Conservation (phyloP, 139 green algal species). For the Ostreobium quekettii region DNA sequence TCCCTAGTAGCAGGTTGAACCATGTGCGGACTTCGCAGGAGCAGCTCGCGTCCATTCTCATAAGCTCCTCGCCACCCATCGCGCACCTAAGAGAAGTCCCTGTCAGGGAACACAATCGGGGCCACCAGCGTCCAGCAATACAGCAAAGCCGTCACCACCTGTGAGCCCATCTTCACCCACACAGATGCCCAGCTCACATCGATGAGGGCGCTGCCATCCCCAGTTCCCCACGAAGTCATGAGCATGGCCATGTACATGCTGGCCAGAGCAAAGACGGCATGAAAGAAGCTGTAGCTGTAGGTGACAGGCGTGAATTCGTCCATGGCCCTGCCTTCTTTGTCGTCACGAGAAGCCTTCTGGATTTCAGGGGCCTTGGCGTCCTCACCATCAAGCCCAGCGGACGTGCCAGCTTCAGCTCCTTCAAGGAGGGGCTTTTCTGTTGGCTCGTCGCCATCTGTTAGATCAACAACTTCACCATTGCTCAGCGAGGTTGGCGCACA, state of each 20-base stretch:
- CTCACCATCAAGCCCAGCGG: conserved; percentile 58
- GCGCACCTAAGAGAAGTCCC: conserved; percentile 82
- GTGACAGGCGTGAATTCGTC: conserved; percentile 53
- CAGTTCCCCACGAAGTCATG: conserved; percentile 89
- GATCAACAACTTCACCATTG: no score
- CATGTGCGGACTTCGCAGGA: no score
- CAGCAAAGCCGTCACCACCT: conserved; percentile 67
- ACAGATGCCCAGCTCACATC: conserved; percentile 92
- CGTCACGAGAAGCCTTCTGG: background rate
- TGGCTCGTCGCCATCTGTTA: no score
- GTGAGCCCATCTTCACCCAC: conserved; percentile 79
- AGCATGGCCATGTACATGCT: conserved; percentile 95
- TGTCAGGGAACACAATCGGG: conserved; percentile 76
- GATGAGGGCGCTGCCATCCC: conserved; percentile 64
- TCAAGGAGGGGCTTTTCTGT: background rate
- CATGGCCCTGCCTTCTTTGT: conserved; percentile 27
- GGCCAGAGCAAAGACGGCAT: conserved; percentile 92
- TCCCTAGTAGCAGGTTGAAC: no score
- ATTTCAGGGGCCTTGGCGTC: background rate
- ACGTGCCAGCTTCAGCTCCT: conserved; percentile 42
- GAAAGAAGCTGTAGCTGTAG: conserved; percentile 93
- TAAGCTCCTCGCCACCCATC: no score
- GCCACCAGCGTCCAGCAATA: conserved; percentile 92
- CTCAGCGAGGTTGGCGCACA: no score
- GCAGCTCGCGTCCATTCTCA: no score